Percentiles rank a stretch among this genome's conserved stretches.
phyloP scores from a whole-genome alignment of 257 asterid genomes.

The Verbascum thapsus region DNA sequence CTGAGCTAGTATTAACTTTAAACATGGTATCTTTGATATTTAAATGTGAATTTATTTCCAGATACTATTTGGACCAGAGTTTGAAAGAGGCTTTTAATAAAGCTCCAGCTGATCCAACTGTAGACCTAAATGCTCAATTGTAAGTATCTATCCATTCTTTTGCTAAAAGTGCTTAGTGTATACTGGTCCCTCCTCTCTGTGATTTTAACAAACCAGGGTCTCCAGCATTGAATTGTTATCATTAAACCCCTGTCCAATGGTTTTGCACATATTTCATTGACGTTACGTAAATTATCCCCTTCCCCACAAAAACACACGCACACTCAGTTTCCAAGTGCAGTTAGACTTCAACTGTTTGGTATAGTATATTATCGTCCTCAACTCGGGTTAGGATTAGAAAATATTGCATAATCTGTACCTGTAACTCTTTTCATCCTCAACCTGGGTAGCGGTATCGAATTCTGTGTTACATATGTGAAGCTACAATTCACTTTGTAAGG shows the following conservation, averaged over 20 bases:
- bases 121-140: constrained; percentile 94
- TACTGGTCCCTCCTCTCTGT: background rate
- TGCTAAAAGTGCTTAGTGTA: background rate
- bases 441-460: background rate
- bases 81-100: constrained; percentile 70
- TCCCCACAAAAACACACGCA: background rate
- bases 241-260: too few relatives aligned
- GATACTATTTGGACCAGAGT: constrained; percentile 65
- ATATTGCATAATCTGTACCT: background rate
- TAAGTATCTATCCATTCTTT: constrained; percentile 46
- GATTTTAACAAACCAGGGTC: too few relatives aligned
- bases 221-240: too few relatives aligned
- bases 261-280: too few relatives aligned
- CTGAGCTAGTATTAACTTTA: constrained; percentile 16
- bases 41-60: constrained; percentile 33
- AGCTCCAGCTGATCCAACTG: constrained; percentile 95
- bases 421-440: background rate
- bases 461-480: background rate
- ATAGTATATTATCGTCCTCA: too few relatives aligned
- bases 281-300: background rate
- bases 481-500: background rate
- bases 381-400: background rate
- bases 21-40: constrained; percentile 12
- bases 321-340: background rate
- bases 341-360: background rate